Evolutionary conservation across 2,329 filamentous ascomycete species (phyloP), one percentile per base, ranked within the genome.

Genomic region (Bipolaris zeicola): DNA sequence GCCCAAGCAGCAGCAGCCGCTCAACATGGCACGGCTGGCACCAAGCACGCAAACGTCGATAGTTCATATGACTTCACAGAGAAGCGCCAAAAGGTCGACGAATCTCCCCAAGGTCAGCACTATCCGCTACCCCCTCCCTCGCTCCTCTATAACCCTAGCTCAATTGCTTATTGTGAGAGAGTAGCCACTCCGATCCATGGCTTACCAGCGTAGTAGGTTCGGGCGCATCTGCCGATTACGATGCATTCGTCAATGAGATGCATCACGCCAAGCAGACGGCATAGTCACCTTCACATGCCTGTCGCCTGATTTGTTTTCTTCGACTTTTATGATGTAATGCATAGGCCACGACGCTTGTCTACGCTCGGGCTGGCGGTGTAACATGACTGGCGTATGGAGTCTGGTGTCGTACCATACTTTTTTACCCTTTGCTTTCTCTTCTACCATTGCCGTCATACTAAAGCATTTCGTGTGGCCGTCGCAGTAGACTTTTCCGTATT

Each of bases 21-120:
- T 6, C 70, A 75, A 55, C 70, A 74, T 26, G 69, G 70, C 43
- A 60, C 70, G 28, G 63, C 69, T 28, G 59, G 63, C 33, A 71
- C 61, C 48, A 77, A 77, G 53, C 74, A 77, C 57, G 55, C 67
- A 11, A 71, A 66, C 45, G 65, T 67, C 26, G 71, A 73, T 43
- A 64, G 59, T 57, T 64, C 72, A 55, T 73, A 71, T 36, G 69
- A 68, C 48, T 75, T 74, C 54, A 63, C 68, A 10, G 70, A 74
- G 60, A 75, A 76, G 67, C 71, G 71, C 47, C 67, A 70, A 49
- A 76, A 74, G 62, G 59, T 66, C 16, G 72, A 73, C 26, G 71
- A 62, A 41, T 66, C 70, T 43, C 62, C 67, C 50, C 66, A 70
- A 75, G 72, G 72, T 75, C 69, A 73, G 71, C 64, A 62, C 49